Evolutionary conservation across 2,329 filamentous ascomycete species (phyloP), one percentile per base, ranked within the genome.

Genomic region (Cladosporium velox): DNA sequence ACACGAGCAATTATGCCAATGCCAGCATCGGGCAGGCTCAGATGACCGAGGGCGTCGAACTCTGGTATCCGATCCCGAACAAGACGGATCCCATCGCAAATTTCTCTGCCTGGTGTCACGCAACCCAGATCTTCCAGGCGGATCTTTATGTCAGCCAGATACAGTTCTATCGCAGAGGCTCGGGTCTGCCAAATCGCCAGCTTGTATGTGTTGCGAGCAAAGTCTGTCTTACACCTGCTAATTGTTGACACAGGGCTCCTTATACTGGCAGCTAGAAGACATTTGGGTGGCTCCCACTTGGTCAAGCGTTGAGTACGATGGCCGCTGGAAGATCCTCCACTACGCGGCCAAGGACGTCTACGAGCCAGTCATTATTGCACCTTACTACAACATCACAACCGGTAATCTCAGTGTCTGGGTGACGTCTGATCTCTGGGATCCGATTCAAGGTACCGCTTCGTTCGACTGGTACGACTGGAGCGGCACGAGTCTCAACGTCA

Each of bases 221-320:
- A 24, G 24, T 24, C 24, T 24, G 24, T 24, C 24, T 24, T 24
- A 24, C 24, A 24, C 24, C 24, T 24, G 32, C 54, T 58, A 26
- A 58, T 4, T 14, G 15, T 1, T 26, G 8, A 10, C 0, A 12
- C 12, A 60, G 2, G 87, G 87, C 0, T 82, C 81, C 12, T 72
- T 90, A 5, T 89, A 88, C 73, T 90, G 87, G 87, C 87, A 89
- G 71, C 78, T 90, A 1, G 86, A 89, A 69, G 87, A 89, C 70
- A 84, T 87, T 66, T 74, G 72, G 73, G 85, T 87, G 69, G 86
- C 86, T 1, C 86, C 87, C 0, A 87, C 85, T 0, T 89, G 87
- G 87, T 85, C 87, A 0, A 84, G 85, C 0, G 84, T 89, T 38
- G 87, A 89, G 72, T 88, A 88, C 67, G 84, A 85, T 59, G 86